phyloP scores from a whole-genome alignment of 164 flowering plant genomes.

The Berberis vulgaris region DNA sequence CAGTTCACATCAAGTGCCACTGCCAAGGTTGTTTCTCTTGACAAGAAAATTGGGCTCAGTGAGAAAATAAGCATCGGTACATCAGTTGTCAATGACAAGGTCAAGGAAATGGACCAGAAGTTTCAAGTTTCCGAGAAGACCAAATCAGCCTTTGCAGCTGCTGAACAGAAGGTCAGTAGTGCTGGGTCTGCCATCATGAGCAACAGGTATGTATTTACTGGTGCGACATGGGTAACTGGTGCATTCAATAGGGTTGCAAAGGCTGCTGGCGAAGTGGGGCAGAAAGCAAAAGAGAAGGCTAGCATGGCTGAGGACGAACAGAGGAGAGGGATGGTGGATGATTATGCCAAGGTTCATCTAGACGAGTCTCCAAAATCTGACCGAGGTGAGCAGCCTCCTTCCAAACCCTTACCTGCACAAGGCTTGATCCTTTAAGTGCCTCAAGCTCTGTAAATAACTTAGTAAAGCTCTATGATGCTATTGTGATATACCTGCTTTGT shows the following conservation, averaged over 20 bases:
- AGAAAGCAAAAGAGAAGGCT: conserved; percentile 72
- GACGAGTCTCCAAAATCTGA: conserved; percentile 47
- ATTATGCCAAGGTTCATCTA: conserved; percentile 48
- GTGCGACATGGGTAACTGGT: conserved; percentile 80
- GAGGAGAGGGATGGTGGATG: conserved; percentile 48
- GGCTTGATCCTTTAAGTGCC: conserved; percentile 47
- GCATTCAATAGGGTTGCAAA: conserved; percentile 76
- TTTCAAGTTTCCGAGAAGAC: conserved; percentile 91
- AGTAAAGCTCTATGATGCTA: neutral
- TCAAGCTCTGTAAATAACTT: conserved; percentile 22
- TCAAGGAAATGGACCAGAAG: conserved; percentile 78
- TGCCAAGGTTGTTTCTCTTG: conserved; percentile 72
- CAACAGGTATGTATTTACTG: conserved; percentile 65
- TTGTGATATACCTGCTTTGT: neutral
- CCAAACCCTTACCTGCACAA: conserved; percentile 40
- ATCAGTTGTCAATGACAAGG: conserved; percentile 64
- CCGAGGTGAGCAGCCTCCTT: conserved; percentile 20
- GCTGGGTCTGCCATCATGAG: conserved; percentile 93
- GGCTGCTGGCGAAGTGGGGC: conserved; percentile 86
- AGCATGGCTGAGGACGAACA: conserved; percentile 55
- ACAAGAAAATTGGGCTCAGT: conserved; percentile 72
- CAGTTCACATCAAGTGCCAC: conserved; percentile 79
- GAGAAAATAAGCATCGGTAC: conserved; percentile 75
- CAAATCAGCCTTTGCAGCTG: conserved; percentile 77
- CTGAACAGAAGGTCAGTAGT: conserved; percentile 68